A percentile compares a stretch with the other conserved stretches of the same genome.
Evolutionary conservation across 1,284 basidiomycete species (phyloP).

Genomic region (Apiotrichum siamense): DNA sequence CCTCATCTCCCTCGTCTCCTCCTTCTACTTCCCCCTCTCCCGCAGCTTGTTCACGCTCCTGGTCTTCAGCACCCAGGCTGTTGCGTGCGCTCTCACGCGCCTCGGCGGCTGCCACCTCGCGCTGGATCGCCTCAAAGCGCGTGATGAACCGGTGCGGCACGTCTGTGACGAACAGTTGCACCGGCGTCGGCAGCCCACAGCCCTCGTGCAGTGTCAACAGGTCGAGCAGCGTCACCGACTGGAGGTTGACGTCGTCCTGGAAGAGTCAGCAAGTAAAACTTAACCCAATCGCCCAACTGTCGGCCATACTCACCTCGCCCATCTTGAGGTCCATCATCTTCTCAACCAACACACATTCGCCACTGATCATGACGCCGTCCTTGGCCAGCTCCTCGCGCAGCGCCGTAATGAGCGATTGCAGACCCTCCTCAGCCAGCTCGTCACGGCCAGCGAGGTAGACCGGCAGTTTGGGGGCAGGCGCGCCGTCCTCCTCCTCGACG

Average conservation of each 20-base stretch:
- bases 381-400: constrained; percentile 23
- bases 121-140: constrained; percentile 37
- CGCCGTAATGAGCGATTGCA: constrained; percentile 25
- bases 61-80: constrained; percentile 58
- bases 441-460: constrained; percentile 28
- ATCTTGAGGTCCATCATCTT: constrained; percentile 54
- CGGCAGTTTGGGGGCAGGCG: constrained; percentile 5
- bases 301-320: constrained; percentile 62
- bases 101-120: constrained; percentile 54
- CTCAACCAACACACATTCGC: constrained; percentile 34
- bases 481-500: constrained; percentile 12
- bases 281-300: background rate
- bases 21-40: background rate
- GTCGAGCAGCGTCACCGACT: constrained; percentile 36
- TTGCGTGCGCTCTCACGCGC: constrained; percentile 32
- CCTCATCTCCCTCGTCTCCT: background rate
- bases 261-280: background rate
- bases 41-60: constrained; percentile 5
- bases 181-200: constrained; percentile 36
- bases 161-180: constrained; percentile 33
- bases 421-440: constrained; percentile 29
- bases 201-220: constrained; percentile 32
- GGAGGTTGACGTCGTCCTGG: constrained; percentile 38
- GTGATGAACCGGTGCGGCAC: constrained; percentile 37
- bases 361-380: constrained; percentile 17